These are phyloP conservation scores for Leccinum incarnatum DNA, from an alignment of 768 basidiomycete genomes.

Conservation along the genomic window DNA sequence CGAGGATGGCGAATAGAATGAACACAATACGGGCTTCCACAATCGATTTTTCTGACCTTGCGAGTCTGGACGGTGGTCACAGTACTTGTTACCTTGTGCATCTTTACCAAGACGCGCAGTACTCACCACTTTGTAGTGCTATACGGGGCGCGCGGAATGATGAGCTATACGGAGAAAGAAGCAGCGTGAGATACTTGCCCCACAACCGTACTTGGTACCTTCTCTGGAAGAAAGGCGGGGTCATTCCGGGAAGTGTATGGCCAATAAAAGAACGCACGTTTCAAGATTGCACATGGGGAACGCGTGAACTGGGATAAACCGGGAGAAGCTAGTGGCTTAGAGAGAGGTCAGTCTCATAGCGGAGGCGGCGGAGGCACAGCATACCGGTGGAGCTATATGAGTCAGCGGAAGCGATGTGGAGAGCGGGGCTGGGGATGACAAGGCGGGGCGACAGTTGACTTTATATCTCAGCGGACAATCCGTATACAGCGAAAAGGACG, in stretches of 20 bases:
- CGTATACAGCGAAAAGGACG: conserved; percentile 13
- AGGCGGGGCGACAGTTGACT: conserved; percentile 16
- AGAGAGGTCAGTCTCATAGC: conserved; percentile 4
- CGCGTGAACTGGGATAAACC: conserved; percentile 9
- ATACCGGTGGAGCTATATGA: conserved; percentile 14
- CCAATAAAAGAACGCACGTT: conserved; percentile 40
- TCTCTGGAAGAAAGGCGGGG: conserved; percentile 46
- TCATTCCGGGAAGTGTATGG: conserved; percentile 20
- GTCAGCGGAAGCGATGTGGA: conserved; percentile 10
- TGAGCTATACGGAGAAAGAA: conserved; percentile 1
- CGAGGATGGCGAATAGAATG: conserved; percentile 39
- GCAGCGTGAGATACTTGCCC: conserved; percentile 37
- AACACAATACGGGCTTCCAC: conserved; percentile 36
- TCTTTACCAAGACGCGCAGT: conserved; percentile 29
- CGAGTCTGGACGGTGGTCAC: conserved; percentile 30
- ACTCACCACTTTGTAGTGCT: conserved; percentile 72
- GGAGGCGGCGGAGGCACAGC: conserved; percentile 7
- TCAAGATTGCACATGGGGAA: conserved; percentile 53
- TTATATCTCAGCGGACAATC: conserved; percentile 30
- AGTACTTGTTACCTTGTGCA: background rate
- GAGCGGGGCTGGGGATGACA: conserved; percentile 12
- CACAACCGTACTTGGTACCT: conserved; percentile 74
- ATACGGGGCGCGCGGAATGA: conserved; percentile 11
- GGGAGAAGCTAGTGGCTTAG: conserved; percentile 7
- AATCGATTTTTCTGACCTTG: conserved; percentile 35